Evolutionary conservation across 2,329 filamentous ascomycete species (phyloP).

Genomic region (Neonectria magnoliae): DNA sequence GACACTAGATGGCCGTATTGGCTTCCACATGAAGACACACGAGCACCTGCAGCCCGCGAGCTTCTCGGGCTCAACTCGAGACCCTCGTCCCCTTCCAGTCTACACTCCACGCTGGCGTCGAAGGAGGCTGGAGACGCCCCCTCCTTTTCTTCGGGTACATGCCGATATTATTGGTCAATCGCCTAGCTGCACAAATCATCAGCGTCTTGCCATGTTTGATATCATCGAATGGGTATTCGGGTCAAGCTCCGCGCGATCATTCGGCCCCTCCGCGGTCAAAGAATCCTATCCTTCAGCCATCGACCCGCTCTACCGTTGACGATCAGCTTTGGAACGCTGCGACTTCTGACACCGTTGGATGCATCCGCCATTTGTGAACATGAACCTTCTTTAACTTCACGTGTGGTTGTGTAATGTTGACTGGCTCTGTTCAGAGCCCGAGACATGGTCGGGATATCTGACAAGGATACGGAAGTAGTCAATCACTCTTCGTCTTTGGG

Average conservation of each 20-base stretch:
- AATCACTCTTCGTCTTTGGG: conserved; percentile 33
- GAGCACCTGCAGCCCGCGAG: conserved; percentile 33
- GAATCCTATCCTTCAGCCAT: conserved; percentile 24
- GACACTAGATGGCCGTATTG: conserved; percentile 30
- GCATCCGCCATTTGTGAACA: conserved; percentile 39
- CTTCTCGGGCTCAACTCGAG: conserved; percentile 31
- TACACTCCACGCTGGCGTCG: conserved; percentile 27
- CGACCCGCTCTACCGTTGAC: conserved; percentile 23
- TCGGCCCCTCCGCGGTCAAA: conserved; percentile 29
- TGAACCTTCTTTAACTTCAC: conserved; percentile 42
- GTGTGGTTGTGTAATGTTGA: conserved; percentile 41
- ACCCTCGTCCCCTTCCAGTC: conserved; percentile 26
- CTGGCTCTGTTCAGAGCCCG: conserved; percentile 31
- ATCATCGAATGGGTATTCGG: conserved; percentile 14
- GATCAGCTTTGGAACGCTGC: conserved; percentile 30
- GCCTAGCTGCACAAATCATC: conserved; percentile 33
- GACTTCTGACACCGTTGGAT: conserved; percentile 34
- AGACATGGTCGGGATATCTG: conserved; percentile 39
- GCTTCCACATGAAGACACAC: conserved; percentile 36
- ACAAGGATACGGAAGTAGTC: conserved; percentile 27
- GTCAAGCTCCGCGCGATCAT: conserved; percentile 30
- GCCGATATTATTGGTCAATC: conserved; percentile 41
- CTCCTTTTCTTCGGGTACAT: conserved; percentile 44
- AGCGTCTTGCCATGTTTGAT: conserved; percentile 27
- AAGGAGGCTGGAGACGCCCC: conserved; percentile 33